phyloP scores from a whole-genome alignment of 1,139 yeast genomes.

The Geotrichum reessii region DNA sequence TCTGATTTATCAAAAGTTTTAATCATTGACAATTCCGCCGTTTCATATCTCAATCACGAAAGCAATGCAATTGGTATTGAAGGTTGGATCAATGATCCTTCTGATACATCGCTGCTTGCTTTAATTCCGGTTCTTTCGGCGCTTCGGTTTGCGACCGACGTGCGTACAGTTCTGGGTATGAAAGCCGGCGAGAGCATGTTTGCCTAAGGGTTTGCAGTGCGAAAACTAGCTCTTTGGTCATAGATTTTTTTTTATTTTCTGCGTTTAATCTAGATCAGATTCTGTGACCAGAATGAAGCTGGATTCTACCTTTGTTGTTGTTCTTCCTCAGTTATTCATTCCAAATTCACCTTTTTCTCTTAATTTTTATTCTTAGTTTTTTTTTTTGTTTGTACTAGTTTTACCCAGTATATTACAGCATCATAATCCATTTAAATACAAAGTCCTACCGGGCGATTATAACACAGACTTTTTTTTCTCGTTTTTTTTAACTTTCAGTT shows the following conservation, averaged over 20 bases:
- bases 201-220: slow-evolving; percentile 30
- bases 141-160: slow-evolving; percentile 76
- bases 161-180: slow-evolving; percentile 70
- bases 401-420: too few relatives aligned
- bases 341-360: too few relatives aligned
- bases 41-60: slow-evolving; percentile 76
- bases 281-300: too few relatives aligned
- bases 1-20: slow-evolving; percentile 64
- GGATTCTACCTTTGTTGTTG: too few relatives aligned
- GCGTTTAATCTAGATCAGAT: too few relatives aligned
- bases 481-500: background rate
- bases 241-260: background rate
- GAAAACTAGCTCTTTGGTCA: background rate
- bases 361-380: too few relatives aligned
- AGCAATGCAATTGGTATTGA: slow-evolving; percentile 88
- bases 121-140: slow-evolving; percentile 77
- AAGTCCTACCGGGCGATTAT: too few relatives aligned
- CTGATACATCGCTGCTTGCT: slow-evolving; percentile 74
- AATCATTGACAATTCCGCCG: slow-evolving; percentile 87
- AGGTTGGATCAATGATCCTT: slow-evolving; percentile 96
- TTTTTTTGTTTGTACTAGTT: too few relatives aligned
- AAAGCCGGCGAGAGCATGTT: slow-evolving; percentile 72
- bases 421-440: too few relatives aligned
- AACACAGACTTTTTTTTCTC: background rate
- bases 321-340: too few relatives aligned